Evolutionary conservation across 2,329 filamentous ascomycete species (phyloP).

Genomic region (Aspergillus neotritici): DNA sequence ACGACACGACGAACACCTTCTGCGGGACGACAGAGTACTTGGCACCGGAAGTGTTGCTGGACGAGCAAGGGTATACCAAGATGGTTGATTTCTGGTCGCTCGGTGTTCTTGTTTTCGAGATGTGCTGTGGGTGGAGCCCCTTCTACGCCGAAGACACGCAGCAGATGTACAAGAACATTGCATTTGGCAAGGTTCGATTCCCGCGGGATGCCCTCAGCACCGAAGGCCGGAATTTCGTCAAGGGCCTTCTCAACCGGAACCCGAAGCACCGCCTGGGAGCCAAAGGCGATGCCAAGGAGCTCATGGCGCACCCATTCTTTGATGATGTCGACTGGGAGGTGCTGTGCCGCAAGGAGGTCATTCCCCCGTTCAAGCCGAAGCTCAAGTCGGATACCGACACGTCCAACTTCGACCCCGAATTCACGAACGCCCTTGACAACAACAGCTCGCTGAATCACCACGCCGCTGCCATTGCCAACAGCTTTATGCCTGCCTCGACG

Average conservation of each 20-base stretch:
- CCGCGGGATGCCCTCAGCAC: conserved; percentile 89
- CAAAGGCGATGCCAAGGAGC: conserved; percentile 82
- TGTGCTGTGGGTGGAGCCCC: conserved; percentile 99
- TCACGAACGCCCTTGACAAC: conserved; percentile 86
- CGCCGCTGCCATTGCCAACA: conserved; percentile 76
- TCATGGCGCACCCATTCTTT: conserved; percentile 94
- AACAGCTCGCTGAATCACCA: conserved; percentile 86
- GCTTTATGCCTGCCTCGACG: conserved; percentile 76
- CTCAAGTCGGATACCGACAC: conserved; percentile 93
- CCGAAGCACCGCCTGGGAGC: conserved; percentile 92
- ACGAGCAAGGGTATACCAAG: conserved; percentile 97
- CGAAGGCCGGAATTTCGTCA: conserved; percentile 96
- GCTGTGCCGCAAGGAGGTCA: conserved; percentile 81
- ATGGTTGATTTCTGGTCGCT: conserved; percentile 99
- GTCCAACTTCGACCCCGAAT: conserved; percentile 97
- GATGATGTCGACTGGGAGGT: conserved; percentile 87
- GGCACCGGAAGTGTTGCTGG: conserved; percentile 87
- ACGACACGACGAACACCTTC: conserved; percentile 97
- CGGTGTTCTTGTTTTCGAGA: conserved; percentile 95
- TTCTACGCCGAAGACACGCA: conserved; percentile 99
- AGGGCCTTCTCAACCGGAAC: conserved; percentile 93
- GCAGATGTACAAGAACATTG: conserved; percentile 99
- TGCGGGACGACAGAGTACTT: conserved; percentile 98
- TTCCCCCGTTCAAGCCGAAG: conserved; percentile 96
- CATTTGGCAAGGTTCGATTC: conserved; percentile 96